A percentile compares a stretch with the other conserved stretches of the same genome.
Conservation (phyloP, 1,139 yeast genomes). For the Geotrichum restrictum region DNA sequence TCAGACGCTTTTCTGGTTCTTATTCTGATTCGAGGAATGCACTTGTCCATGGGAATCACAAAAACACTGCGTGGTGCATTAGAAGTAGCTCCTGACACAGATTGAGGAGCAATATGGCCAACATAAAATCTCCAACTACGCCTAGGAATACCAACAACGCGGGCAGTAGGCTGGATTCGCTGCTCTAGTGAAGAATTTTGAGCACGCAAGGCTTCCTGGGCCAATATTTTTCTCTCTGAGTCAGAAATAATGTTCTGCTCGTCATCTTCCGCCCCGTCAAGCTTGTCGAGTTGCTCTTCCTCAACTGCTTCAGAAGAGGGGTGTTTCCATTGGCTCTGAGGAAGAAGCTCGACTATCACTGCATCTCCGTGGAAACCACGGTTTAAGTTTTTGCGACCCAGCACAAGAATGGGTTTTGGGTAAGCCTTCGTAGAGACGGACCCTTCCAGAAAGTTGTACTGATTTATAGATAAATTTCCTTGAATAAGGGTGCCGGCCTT, state of each 20-base stretch:
- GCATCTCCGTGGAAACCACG: slow-evolving; percentile 90
- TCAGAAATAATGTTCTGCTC: slow-evolving; percentile 56
- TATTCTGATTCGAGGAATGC: slow-evolving; percentile 82
- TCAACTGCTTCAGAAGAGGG: slow-evolving; percentile 79
- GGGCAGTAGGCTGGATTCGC: slow-evolving; percentile 81
- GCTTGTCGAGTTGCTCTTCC: slow-evolving; percentile 61
- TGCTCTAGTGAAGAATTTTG: slow-evolving; percentile 48
- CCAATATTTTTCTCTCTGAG: slow-evolving; percentile 67
- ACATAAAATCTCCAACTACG: slow-evolving; percentile 96
- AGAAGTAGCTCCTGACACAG: slow-evolving; percentile 53
- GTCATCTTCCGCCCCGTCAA: slow-evolving; percentile 45
- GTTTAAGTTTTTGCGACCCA: slow-evolving; percentile 81
- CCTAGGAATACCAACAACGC: slow-evolving; percentile 79
- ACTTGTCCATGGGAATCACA: slow-evolving; percentile 82
- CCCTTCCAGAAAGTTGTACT: slow-evolving; percentile 87
- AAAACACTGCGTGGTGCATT: slow-evolving; percentile 69
- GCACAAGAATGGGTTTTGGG: slow-evolving; percentile 73
- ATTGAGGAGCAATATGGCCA: slow-evolving; percentile 84
- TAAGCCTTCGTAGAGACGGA: slow-evolving; percentile 69
- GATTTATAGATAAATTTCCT: slow-evolving; percentile 74
- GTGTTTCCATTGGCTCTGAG: slow-evolving; percentile 81
- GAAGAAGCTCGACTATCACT: slow-evolving; percentile 85
- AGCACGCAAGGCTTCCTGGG: slow-evolving; percentile 67
- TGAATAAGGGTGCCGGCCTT: slow-evolving; percentile 83
- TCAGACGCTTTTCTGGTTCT: slow-evolving; percentile 82